Evolutionary conservation across 2,329 filamentous ascomycete species (phyloP), one percentile per base, ranked within the genome.

Genomic region (Venturiaceae sp.): DNA sequence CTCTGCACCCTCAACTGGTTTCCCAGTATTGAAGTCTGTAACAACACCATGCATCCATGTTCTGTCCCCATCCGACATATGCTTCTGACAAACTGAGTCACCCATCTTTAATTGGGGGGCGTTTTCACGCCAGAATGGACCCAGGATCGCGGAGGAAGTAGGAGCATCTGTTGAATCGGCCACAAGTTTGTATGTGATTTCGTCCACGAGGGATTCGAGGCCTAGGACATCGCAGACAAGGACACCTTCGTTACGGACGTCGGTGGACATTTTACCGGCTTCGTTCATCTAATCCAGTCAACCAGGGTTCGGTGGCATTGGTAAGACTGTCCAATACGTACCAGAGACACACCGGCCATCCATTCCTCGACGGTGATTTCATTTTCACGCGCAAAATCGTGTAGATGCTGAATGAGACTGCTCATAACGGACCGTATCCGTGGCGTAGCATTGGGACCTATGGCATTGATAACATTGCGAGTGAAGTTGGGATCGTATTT

Each of bases 51-150:
- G 81, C 78, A 90, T 84, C 65, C 79, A 50, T 78, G 30, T 84
- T 41, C 21, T 73, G 62, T 87, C 73, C 28, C 76, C 80, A 59
- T 78, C 73, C 21, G 77, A 62, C 79, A 73, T 11, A 63, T 57
- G 26, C 63, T 67, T 62, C 64, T 72, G 68, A 21, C 85, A 77
- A 62, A 94, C 89, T 65, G 77, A 84, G 50, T 78, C 81, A 54
- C 87, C 90, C 67, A 87, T 87, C n/a, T 83, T 73, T 52, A 85
- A 80, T 60, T 80, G 74, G 5, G 90, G 89, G 0, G 89, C 83
- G 64, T 91, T 80, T 46, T 83, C 79, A 5, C 88, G 81, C 82
- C 88, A 95, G 75, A 95, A 95, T 1, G 90, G 90, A 0, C 90
- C 90, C 0, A 95, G 80, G 63, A 95, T 90, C 41, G 90, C 84